Evolutionary conservation across 768 basidiomycete genomes (phyloP).

Genomic region (Cubamyces lactineus): DNA sequence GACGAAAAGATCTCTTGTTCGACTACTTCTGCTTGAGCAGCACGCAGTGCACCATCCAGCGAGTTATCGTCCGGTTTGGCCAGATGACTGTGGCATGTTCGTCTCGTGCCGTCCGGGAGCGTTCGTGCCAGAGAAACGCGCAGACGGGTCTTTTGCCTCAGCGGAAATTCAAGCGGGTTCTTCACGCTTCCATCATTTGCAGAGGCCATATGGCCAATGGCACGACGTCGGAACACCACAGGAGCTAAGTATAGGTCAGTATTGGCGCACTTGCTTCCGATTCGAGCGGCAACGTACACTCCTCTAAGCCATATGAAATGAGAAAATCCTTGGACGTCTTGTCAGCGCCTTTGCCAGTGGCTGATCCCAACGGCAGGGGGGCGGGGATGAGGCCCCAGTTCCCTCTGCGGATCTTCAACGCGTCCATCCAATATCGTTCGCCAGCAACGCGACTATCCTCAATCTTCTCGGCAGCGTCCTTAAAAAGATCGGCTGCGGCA

Average conservation of each 20-base stretch:
- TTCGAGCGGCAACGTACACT: constrained; percentile 56
- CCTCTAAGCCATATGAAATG: constrained; percentile 79
- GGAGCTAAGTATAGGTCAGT: constrained; percentile 52
- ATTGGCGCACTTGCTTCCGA: neutral
- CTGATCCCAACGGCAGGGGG: constrained; percentile 70
- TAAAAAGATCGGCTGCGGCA: constrained; percentile 73
- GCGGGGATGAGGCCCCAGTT: constrained; percentile 86
- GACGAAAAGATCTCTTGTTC: constrained; percentile 81
- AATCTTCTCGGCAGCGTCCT: constrained; percentile 67
- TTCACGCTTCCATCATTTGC: constrained; percentile 39
- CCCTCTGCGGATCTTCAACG: constrained; percentile 70
- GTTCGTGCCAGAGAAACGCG: constrained; percentile 55
- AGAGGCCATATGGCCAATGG: constrained; percentile 68
- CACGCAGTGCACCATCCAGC: constrained; percentile 55
- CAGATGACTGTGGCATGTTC: constrained; percentile 43
- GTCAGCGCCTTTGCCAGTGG: constrained; percentile 76
- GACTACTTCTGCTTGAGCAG: constrained; percentile 71
- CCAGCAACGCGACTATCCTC: constrained; percentile 62
- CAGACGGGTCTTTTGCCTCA: constrained; percentile 65
- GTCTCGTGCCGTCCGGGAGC: constrained; percentile 38
- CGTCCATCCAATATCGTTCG: constrained; percentile 83
- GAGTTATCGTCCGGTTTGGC: constrained; percentile 37
- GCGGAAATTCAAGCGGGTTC: constrained; percentile 59
- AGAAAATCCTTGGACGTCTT: constrained; percentile 82
- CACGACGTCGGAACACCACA: constrained; percentile 61